Base-by-base conservation (phyloP, 169 alveolate genomes). In the Perkinsus chesapeaki region DNA sequence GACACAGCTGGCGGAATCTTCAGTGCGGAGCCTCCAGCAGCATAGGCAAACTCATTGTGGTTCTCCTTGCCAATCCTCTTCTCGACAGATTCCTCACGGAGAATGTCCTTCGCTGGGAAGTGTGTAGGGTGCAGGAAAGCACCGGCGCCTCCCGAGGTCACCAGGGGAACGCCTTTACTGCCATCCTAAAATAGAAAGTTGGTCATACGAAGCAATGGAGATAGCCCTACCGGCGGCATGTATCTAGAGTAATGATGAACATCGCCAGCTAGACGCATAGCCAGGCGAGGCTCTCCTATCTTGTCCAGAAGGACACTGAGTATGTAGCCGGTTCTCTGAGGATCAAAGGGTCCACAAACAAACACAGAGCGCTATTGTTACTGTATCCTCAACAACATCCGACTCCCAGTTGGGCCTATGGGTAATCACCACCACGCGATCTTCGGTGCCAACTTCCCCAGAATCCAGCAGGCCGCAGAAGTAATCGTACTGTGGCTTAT, bases 111-210 rank as follows among this genome's bases (percentile, higher is more conserved):
- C 3, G 82, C 37, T 3, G 82, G 82, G 82, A 60, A 60, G 82
- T 60, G 93, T 9, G 93, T 91, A 38, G 93, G 93, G 43, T 91
- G 93, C 73, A 48, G n/a, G 93, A 91, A 91, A 36, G 93, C 93
- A 23, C 93, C 93, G 34, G 82, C 93, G 48, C 93, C 93, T 7
- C 93, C 93, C 0, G 93, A 47, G 20, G 60, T 60, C 38, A 91
- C 60, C 19, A 91, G 73, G 34, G 93, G 93, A 0, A 91, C 93
- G 23, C 73, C 93, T 27, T 91, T 60, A 36, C 39, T n/a, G 47
- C 60, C 43, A 39, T 39, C 43, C 92, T 27, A 72, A 31, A 82
- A 48, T 27, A 27, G 34, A 36, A 39, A 31, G 72, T 31, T 1
- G 23, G 60, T 39, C 73, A 34, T 12, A 31, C 73, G 39, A 38